These are phyloP conservation scores for Umbelopsis sp. DNA, from an alignment of 371 early-diverging fungal species.

Conservation along the genomic window DNA sequence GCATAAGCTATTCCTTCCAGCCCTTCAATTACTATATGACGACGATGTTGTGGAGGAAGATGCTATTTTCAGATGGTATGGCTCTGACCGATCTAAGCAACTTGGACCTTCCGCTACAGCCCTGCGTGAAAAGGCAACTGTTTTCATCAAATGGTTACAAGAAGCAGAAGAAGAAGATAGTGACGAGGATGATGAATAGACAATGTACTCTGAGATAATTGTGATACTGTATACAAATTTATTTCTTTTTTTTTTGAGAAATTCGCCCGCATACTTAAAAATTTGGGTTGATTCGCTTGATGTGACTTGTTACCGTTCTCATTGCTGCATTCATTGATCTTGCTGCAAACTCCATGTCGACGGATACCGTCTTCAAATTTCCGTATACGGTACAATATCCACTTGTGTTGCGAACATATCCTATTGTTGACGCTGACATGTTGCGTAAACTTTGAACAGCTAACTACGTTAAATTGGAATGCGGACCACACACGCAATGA, in stretches of 20 bases:
- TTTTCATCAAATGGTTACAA: slow-evolving; percentile 73
- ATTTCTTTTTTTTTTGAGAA: too few species aligned
- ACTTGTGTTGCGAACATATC: neutral
- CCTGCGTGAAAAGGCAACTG: slow-evolving; percentile 50
- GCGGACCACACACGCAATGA: slow-evolving; percentile 41
- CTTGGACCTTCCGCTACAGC: slow-evolving; percentile 33
- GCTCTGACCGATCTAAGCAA: slow-evolving; percentile 38
- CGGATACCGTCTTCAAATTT: neutral
- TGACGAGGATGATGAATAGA: slow-evolving; percentile 51
- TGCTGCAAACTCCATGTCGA: neutral
- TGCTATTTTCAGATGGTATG: slow-evolving; percentile 79
- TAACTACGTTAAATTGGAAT: slow-evolving; percentile 32
- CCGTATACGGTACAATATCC: neutral
- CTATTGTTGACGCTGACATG: too few species aligned
- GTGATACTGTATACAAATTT: too few species aligned
- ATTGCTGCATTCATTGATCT: neutral
- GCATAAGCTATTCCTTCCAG: slow-evolving; percentile 60
- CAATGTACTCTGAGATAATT: neutral
- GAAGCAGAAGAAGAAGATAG: slow-evolving; percentile 59
- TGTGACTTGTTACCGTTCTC: neutral
- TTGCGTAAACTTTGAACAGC: slow-evolving; percentile 10
- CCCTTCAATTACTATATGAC: slow-evolving; percentile 77
- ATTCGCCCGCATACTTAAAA: too few species aligned
- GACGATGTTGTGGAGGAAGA: slow-evolving; percentile 86
- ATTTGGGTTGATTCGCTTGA: neutral